Percentiles rank a stretch among this genome's conserved stretches.
Conservation (phyloP, 257 asterid species). For the Solanum stenotomum region DNA sequence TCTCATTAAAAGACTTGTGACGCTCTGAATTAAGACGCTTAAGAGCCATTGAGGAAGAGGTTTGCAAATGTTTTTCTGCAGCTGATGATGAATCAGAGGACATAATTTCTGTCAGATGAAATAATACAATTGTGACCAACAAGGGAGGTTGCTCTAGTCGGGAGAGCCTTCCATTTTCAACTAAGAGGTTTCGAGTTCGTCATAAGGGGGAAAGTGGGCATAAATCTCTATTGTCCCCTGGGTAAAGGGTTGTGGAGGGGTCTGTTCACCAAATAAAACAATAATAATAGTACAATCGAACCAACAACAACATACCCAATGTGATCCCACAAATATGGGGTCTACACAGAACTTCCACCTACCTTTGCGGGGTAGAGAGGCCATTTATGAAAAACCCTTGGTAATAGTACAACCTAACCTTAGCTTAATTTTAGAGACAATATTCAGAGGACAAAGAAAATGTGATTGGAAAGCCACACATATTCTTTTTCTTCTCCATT, state of each 20-base stretch:
- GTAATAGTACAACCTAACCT: background rate
- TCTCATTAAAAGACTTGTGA: background rate
- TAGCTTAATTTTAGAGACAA: background rate
- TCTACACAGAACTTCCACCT: background rate
- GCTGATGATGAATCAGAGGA: slow-evolving; percentile 23
- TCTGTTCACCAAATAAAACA: background rate
- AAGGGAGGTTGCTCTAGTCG: background rate
- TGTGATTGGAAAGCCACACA: background rate
- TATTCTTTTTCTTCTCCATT: background rate
- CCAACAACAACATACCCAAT: background rate
- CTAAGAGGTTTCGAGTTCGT: background rate
- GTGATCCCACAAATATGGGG: background rate
- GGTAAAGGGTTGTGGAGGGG: background rate
- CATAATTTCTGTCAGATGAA: slow-evolving; percentile 21
- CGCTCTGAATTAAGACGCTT: background rate
- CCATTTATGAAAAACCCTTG: background rate
- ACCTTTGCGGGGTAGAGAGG: background rate
- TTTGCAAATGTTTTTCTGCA: slow-evolving; percentile 11
- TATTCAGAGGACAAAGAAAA: background rate
- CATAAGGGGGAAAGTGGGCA: background rate
- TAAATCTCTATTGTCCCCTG: background rate
- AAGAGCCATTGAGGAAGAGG: slow-evolving; percentile 7
- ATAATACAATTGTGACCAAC: background rate
- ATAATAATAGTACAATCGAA: background rate
- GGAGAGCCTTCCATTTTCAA: background rate